Evolutionary conservation across 2,329 filamentous ascomycete species (phyloP).

Genomic region (Aspergillus fischeri): DNA sequence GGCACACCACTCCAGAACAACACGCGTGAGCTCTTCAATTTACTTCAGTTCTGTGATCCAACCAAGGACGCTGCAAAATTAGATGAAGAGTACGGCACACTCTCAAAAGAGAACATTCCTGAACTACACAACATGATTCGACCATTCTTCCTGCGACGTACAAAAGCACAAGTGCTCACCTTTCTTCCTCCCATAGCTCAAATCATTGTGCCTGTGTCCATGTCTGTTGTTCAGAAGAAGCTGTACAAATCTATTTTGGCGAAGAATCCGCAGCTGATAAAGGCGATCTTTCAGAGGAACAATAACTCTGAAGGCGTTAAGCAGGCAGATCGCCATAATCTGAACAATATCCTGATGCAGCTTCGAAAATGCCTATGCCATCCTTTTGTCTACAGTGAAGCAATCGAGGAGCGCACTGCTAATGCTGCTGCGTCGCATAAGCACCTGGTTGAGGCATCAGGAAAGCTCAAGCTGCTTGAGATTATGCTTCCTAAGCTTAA

Average conservation of each 20-base stretch:
- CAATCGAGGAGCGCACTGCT: conserved; percentile 77
- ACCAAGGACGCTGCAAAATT: conserved; percentile 65
- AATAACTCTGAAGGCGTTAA: conserved; percentile 53
- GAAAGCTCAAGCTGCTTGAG: conserved; percentile 80
- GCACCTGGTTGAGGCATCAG: conserved; percentile 85
- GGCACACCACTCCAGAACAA: conserved; percentile 82
- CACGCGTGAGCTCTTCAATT: conserved; percentile 87
- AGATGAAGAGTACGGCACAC: conserved; percentile 69
- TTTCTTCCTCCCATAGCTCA: conserved; percentile 92
- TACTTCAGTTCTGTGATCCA: conserved; percentile 89
- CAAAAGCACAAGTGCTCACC: conserved; percentile 84
- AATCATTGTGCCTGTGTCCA: conserved; percentile 92
- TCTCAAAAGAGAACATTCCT: conserved; percentile 77
- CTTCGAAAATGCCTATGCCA: conserved; percentile 92
- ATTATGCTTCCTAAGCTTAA: conserved; percentile 82
- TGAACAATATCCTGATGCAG: conserved; percentile 95
- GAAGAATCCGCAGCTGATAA: conserved; percentile 84
- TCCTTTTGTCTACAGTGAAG: conserved; percentile 87
- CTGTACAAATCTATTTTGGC: conserved; percentile 90
- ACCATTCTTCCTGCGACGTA: conserved; percentile 67
- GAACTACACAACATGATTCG: conserved; percentile 80
- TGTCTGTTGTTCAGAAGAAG: conserved; percentile 90
- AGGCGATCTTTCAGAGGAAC: conserved; percentile 70
- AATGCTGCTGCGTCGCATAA: conserved; percentile 61
- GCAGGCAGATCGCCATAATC: conserved; percentile 67